A percentile compares a stretch with the other conserved stretches of the same genome.
Evolutionary conservation across 345 rosid species (phyloP).

Genomic region (Salix koriyanagi): DNA sequence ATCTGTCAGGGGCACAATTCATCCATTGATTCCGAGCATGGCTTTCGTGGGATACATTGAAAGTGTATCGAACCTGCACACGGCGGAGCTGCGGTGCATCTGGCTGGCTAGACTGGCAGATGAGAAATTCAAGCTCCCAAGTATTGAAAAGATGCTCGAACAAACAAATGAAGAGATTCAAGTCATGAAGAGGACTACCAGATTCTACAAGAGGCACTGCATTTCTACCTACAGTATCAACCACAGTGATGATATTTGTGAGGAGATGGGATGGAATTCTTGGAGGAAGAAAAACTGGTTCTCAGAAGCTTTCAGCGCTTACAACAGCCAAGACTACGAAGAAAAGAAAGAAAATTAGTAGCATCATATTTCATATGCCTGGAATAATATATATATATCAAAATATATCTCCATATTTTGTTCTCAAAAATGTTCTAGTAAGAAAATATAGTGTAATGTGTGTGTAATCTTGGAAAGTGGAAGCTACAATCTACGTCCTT

Average conservation of each 20-base stretch:
- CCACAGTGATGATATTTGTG: slow-evolving; percentile 72
- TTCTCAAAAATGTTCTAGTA: too few species aligned
- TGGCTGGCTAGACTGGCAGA: slow-evolving; percentile 52
- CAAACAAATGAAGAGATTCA: slow-evolving; percentile 36
- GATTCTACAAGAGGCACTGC: slow-evolving; percentile 63
- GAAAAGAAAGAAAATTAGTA: neutral
- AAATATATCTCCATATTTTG: too few species aligned
- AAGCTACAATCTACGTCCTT: too few species aligned
- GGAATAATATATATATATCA: too few species aligned
- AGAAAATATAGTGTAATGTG: too few species aligned
- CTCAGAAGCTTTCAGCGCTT: slow-evolving; percentile 73
- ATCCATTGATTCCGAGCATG: slow-evolving; percentile 60
- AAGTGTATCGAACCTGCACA: slow-evolving; percentile 47
- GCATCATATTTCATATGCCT: too few species aligned
- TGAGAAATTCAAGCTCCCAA: slow-evolving; percentile 37
- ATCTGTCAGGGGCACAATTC: slow-evolving; percentile 43
- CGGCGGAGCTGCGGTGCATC: slow-evolving; percentile 46
- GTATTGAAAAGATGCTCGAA: slow-evolving; percentile 32
- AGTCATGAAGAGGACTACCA: slow-evolving; percentile 43
- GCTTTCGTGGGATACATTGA: slow-evolving; percentile 59
- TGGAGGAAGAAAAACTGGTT: slow-evolving; percentile 64
- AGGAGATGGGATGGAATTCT: slow-evolving; percentile 71
- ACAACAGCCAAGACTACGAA: slow-evolving; percentile 54
- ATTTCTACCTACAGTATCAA: slow-evolving; percentile 90
- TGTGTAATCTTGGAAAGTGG: too few species aligned